A percentile compares a stretch with the other conserved stretches of the same genome.
Evolutionary conservation across 164 flowering plant species (phyloP).

Genomic region (Euptelea pleiosperma): DNA sequence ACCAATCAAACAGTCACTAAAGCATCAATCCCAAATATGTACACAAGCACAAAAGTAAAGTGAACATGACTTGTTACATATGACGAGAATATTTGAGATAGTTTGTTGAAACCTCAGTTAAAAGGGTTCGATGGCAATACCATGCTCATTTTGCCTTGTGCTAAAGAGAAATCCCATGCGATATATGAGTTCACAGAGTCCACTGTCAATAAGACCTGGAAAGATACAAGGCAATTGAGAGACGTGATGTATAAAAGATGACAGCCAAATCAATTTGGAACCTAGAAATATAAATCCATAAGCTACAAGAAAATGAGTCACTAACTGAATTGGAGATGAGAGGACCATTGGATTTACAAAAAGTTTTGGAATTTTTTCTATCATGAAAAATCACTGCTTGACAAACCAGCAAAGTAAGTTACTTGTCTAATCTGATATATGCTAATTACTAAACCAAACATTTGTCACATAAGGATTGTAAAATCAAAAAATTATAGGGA

Average conservation of each 20-base stretch:
- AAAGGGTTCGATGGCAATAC: conserved; percentile 27
- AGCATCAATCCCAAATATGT: background rate
- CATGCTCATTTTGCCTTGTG: conserved; percentile 70
- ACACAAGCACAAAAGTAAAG: background rate
- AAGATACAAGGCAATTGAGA: conserved; percentile 11
- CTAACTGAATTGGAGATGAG: background rate
- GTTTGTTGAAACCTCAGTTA: too few species aligned
- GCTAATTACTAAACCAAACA: too few species aligned
- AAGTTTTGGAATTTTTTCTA: background rate
- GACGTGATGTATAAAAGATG: background rate
- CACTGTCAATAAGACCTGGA: conserved; percentile 64
- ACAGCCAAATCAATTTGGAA: background rate
- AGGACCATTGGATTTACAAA: background rate
- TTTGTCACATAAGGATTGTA: too few species aligned
- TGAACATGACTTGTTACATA: too few species aligned
- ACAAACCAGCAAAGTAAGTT: too few species aligned
- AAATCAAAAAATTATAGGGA: too few species aligned
- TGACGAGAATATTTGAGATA: too few species aligned
- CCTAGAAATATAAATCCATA: background rate
- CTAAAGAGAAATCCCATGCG: conserved; percentile 93
- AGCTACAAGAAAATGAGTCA: too few species aligned
- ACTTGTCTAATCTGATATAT: too few species aligned
- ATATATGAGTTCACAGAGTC: conserved; percentile 87
- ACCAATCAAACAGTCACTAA: too few species aligned
- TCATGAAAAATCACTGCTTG: background rate